Evolutionary conservation across 164 flowering plant genomes (phyloP), one percentile per base, ranked within the genome.

Genomic region (Sextonia rubra): DNA sequence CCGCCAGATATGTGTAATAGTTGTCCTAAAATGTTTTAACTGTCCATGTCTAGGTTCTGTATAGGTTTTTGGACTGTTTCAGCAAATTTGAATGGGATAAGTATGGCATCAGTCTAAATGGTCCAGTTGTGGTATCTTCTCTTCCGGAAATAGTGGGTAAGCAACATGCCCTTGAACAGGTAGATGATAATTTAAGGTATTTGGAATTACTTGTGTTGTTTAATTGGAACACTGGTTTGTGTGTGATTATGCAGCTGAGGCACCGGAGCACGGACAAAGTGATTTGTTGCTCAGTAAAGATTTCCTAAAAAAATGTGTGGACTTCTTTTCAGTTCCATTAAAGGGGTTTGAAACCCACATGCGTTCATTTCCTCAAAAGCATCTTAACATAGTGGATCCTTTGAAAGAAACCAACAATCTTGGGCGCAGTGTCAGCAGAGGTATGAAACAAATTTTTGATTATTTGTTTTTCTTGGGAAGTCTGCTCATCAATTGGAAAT

Each of bases 21-120:
- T 9, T 37, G 44, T 37, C 44, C 44, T 37, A 37, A 37, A 37
- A 37, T 5, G 44, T 9, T 7, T 7, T 37, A 66, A 44, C 14
- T 18, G 55, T 7, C 29, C 9, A 20, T 66, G n/a, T 64, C 64
- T 58, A 95, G 98, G 99, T 95, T 72, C 74, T 95, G 11, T 90
- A 88, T 62, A 91, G 83, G 80, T 95, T 95, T 85, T 80, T 95
- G 87, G 99, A 95, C 77, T 90, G 89, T 79, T 95, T 85, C 71
- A 88, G 99, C 85, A 91, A 85, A 69, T 95, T 95, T 77, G 94
- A 91, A 30, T 95, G 98, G 99, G 97, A 93, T 4, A 87, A 79
- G 49, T 94, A 86, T 69, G 89, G 94, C 74, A 75, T 94, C 76
- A 91, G 95, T 79, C 75, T 94, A 75, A 83, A 76, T 75, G 99